These are phyloP conservation scores for Nicotiana otophora DNA, from an alignment of 257 asterid genomes.

Conservation along the genomic window DNA sequence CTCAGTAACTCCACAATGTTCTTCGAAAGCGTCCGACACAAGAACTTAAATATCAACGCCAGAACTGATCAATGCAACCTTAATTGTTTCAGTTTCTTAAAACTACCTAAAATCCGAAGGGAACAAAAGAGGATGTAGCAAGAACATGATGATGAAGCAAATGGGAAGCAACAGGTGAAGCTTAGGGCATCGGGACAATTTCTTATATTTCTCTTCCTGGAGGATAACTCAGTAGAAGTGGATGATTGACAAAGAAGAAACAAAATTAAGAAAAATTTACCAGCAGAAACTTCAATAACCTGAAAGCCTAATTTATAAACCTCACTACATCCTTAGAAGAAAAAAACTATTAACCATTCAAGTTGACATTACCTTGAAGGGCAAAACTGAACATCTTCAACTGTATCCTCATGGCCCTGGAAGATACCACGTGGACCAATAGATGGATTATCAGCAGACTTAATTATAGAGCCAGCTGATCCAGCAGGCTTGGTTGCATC, in stretches of 20 bases:
- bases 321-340: neutral
- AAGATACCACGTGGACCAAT: slow-evolving; percentile 92
- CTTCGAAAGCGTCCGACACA: neutral
- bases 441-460: slow-evolving; percentile 67
- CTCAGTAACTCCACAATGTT: neutral
- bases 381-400: slow-evolving; percentile 96
- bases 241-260: neutral
- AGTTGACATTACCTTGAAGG: slow-evolving; percentile 71
- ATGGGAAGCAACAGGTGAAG: neutral
- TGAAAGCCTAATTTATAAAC: neutral
- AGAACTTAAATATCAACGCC: neutral
- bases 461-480: slow-evolving; percentile 56
- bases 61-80: neutral
- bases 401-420: slow-evolving; percentile 87
- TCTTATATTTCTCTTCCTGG: neutral
- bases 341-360: neutral
- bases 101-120: neutral
- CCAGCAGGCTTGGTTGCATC: slow-evolving; percentile 51
- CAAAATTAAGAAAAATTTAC: neutral
- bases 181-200: neutral
- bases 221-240: neutral
- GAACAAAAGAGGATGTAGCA: neutral
- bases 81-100: neutral
- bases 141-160: neutral
- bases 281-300: neutral